These are phyloP conservation scores for Lasiosphaeriaceae sp. DNA, from an alignment of 495 filamentous ascomycete genomes.

Conservation along the genomic window DNA sequence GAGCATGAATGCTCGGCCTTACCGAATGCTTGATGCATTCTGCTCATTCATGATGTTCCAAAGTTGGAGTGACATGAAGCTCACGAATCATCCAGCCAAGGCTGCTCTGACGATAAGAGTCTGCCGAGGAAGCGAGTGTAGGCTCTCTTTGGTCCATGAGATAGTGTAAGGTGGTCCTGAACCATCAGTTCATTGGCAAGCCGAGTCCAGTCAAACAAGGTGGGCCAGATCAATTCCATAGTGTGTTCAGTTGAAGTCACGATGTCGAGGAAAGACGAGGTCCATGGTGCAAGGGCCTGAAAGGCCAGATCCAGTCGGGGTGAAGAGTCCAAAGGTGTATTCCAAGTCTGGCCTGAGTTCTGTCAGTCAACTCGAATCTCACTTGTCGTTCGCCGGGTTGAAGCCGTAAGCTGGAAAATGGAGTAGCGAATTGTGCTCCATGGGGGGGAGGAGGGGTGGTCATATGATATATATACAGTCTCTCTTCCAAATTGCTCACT, in stretches of 20 bases:
- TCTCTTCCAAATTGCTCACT: slow-evolving; percentile 32
- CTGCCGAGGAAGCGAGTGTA: neutral
- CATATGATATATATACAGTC: slow-evolving; percentile 42
- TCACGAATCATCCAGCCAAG: neutral
- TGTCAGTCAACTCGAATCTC: slow-evolving; percentile 23
- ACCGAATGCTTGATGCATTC: neutral
- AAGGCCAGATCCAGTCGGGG: neutral
- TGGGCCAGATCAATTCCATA: neutral
- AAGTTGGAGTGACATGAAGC: neutral
- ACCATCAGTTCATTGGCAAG: neutral
- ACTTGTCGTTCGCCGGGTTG: slow-evolving; percentile 2
- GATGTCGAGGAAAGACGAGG: neutral
- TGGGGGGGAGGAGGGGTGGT: slow-evolving; percentile 20
- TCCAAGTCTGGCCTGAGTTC: slow-evolving; percentile 12
- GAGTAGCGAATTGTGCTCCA: slow-evolving; percentile 28
- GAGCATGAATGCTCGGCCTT: slow-evolving; percentile 1
- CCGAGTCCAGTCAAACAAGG: neutral
- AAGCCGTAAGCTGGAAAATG: slow-evolving; percentile 12
- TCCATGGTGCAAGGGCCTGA: neutral
- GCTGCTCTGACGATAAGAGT: neutral
- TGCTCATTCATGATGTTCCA: neutral
- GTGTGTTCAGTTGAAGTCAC: neutral
- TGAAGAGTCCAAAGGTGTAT: neutral
- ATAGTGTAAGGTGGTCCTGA: neutral
- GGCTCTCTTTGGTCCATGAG: neutral